Evolutionary conservation across 768 basidiomycete genomes (phyloP), one percentile per base, ranked within the genome.

Genomic region (Rhodocollybia butyracea): DNA sequence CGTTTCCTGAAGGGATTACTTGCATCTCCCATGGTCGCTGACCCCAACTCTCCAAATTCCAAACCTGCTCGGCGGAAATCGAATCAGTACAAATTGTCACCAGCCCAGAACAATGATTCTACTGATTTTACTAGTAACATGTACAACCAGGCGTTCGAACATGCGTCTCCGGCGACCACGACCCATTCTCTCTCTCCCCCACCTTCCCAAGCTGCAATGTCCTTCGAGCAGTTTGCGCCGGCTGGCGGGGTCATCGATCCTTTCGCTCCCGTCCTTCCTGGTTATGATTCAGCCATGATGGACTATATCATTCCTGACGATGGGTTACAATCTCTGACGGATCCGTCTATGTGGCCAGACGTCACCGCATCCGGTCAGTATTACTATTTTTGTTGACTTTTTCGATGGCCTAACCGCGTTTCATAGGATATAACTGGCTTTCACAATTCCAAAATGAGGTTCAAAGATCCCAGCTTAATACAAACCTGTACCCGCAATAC

Each of bases 1-100:
- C 84, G 82, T 46, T 93, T 93, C 79, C 75, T 94, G 43, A 80
- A 81, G 41, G 83, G 84, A 32, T 76, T 93, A 4, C 76, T 93
- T 7, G 80, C 80, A 15, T 79, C 79, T n/a, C 82, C 82, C 19
- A 77, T 73, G 66, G 75, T 77, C 10, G 70, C 70, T 24, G 64
- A 51, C 24, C 50, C 46, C 24, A 31, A 46, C 53, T 17, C 54
- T 62, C 48, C 48, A 3, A 17, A 24, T 50, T 21, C 34, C 22
- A 36, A 46, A 41, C 46, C 40, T 54, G 46, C 41, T 40, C 52
- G 54, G 31, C 60, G 46, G 53, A 45, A 45, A 22, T 32, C 32
- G 10, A 45, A 50, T 27, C 54, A 51, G 7, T 39, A 41, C 53
- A 67, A 60, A 55, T 50, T 54, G 38, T 42, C 58, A 11, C 64